phyloP scores from a whole-genome alignment of 768 basidiomycete species.

The Peribolospora baueri region DNA sequence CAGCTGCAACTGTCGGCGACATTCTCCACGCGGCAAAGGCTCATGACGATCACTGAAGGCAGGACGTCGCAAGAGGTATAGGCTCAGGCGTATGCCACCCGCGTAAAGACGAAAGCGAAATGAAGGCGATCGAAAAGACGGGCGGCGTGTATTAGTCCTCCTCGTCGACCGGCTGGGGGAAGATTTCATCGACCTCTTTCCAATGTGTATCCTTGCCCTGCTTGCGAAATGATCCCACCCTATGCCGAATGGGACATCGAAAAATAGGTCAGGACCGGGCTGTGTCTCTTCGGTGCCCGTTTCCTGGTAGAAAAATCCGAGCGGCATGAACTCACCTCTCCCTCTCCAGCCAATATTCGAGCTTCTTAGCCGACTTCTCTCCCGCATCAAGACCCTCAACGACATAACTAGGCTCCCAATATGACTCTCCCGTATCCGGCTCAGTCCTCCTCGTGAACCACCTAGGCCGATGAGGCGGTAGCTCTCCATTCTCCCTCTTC shows the following conservation, averaged over 20 bases:
- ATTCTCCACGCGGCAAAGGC: no score
- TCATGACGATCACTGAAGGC: no score
- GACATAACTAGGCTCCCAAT: slow-evolving; percentile 40
- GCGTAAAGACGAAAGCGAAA: no score
- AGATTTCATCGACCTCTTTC: slow-evolving; percentile 56
- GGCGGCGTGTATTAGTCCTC: no score
- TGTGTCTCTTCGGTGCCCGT: no score
- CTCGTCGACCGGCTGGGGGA: slow-evolving; percentile 14
- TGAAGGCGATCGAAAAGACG: no score
- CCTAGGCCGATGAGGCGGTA: slow-evolving; percentile 48
- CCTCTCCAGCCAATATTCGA: slow-evolving; percentile 70
- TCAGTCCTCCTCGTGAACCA: slow-evolving; percentile 74
- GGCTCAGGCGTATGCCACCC: no score
- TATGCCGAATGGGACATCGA: no score
- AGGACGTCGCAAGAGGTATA: no score
- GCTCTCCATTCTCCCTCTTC: slow-evolving; percentile 45
- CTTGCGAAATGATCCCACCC: neutral
- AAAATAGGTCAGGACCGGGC: no score
- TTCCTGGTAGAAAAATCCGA: no score
- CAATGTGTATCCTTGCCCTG: slow-evolving; percentile 25
- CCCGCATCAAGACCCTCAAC: slow-evolving; percentile 6
- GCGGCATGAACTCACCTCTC: slow-evolving; percentile 32
- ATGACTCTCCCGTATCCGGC: slow-evolving; percentile 64
- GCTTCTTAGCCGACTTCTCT: slow-evolving; percentile 24
- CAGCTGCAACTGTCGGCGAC: no score